A percentile compares a stretch with the other conserved stretches of the same genome.
phyloP scores from a whole-genome alignment of 2,329 filamentous ascomycete genomes.

The Mollisia scopiformis region DNA sequence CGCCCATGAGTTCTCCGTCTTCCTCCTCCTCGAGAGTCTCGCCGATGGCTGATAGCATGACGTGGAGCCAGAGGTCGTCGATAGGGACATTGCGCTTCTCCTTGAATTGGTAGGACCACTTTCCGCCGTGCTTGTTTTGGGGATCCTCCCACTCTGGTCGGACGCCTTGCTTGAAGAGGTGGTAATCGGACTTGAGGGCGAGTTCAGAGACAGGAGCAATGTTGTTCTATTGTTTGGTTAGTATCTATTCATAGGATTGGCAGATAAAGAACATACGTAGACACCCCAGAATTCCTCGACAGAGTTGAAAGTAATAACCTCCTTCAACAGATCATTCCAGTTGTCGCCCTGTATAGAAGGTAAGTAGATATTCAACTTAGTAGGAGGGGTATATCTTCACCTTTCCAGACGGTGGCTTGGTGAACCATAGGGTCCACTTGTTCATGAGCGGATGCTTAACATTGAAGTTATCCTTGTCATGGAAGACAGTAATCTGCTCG shows the following conservation, averaged over 20 bases:
- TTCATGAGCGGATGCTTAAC: conserved; percentile 98
- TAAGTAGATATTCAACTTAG: conserved; percentile 27
- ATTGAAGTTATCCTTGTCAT: conserved; percentile 98
- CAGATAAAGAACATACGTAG: conserved; percentile 70
- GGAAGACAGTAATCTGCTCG: conserved; percentile 90
- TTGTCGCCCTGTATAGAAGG: conserved; percentile 74
- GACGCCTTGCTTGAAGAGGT: conserved; percentile 97
- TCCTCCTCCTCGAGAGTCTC: conserved; percentile 98
- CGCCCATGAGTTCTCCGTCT: conserved; percentile 98
- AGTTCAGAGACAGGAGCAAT: conserved; percentile 95
- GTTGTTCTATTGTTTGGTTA: conserved; percentile 74
- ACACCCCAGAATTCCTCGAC: conserved; percentile 99
- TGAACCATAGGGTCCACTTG: conserved; percentile 99
- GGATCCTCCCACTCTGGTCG: conserved; percentile 98
- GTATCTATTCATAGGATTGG: neutral
- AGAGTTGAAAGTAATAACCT: conserved; percentile 97
- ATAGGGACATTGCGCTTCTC: conserved; percentile 91
- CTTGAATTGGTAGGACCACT: conserved; percentile 98
- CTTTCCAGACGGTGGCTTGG: conserved; percentile 95
- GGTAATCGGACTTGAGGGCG: conserved; percentile 97
- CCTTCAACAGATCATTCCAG: conserved; percentile 97
- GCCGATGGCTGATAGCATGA: conserved; percentile 94
- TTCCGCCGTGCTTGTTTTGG: conserved; percentile 98
- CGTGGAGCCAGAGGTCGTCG: conserved; percentile 94
- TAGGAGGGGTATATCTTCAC: conserved; percentile 47